These are phyloP conservation scores for Pseudogymnoascus pannorum DNA, from an alignment of 2,329 filamentous ascomycete species.

Conservation along the genomic window DNA sequence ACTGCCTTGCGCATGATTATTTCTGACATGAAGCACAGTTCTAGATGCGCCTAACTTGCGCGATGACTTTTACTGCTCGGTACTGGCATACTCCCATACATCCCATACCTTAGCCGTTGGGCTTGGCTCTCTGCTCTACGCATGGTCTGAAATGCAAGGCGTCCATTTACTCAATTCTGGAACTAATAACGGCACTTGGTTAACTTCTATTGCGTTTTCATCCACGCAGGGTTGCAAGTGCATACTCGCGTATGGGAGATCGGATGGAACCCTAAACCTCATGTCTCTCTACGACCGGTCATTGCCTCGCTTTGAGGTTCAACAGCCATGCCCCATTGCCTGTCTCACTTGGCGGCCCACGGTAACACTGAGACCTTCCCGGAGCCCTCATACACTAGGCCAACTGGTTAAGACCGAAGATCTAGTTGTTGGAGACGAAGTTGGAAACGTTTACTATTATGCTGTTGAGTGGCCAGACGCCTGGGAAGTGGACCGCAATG, in stretches of 20 bases:
- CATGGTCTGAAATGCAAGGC: constrained; percentile 74
- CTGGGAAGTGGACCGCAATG: constrained; percentile 54
- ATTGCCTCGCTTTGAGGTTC: constrained; percentile 64
- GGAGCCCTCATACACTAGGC: constrained; percentile 37
- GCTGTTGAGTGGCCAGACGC: constrained; percentile 73
- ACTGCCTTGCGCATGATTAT: not conserved
- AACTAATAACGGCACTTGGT: constrained; percentile 46
- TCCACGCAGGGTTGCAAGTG: constrained; percentile 66
- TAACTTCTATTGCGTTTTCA: constrained; percentile 88
- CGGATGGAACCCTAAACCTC: constrained; percentile 66
- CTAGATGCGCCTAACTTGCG: constrained; percentile 83
- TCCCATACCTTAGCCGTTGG: constrained; percentile 76
- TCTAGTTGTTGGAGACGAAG: constrained; percentile 77
- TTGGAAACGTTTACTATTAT: constrained; percentile 80
- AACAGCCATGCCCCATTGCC: constrained; percentile 65
- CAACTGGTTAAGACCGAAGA: constrained; percentile 65
- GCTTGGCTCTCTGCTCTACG: constrained; percentile 69
- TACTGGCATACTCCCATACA: constrained; percentile 74
- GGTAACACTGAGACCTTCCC: constrained; percentile 44
- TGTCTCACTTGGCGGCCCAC: constrained; percentile 76
- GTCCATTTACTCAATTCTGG: constrained; percentile 50
- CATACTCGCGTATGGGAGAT: constrained; percentile 79
- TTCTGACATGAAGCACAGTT: constrained; percentile 48
- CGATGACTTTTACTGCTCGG: constrained; percentile 92
- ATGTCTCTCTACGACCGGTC: constrained; percentile 67